Base-by-base conservation (phyloP, 129 eudicot genomes). In the Flaveria linearis region DNA sequence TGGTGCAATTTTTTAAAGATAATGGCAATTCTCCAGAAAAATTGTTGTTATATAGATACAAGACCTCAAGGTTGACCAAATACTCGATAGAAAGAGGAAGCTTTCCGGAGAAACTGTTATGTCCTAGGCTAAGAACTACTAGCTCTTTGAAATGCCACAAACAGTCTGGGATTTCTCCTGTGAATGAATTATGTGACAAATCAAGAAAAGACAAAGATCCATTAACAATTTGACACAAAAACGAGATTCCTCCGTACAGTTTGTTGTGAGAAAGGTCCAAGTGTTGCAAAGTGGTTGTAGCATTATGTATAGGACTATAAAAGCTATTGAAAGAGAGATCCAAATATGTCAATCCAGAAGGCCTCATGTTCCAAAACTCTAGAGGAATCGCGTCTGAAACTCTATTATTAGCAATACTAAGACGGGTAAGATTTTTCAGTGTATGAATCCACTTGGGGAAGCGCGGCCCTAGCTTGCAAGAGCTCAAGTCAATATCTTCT, bases 401-500 rank as follows among this genome's bases (percentile, higher is more conserved):
- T 22, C 65, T 13, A 20, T 7, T 17, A 63, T 69, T 25, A 25
- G 74, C 15, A 39, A 69, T 60, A 30, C 33, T 30, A 30, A 50
- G 43, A 81, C 0, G 6, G 11, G 56, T 51, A 33, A 83, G 49
- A 14, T 56, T 71, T 20, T 51, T 78, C 28, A 80, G 79, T 36
- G 83, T 78, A 18, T n/a, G 75, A 58, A 88, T 85, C 92, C 89
- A 88, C 5, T 43, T 36, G 3, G 89, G 92, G 61, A 85, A 85
- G 23, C 16, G 43, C 5, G 84, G 84, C 7, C 92, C 89, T 51
- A 88, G 61, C 42, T 71, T 78, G 74, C 89, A 82, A 15, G 67
- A 16, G 26, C 55, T 51, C 56, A 88, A 25, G 41, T 50, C 73
- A 28, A 78, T 1, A 43, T 8, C 41, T 16, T 16, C 3, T 16